Base-by-base conservation (phyloP, 441 rosid genomes). In the Pelargonium citronellum region DNA sequence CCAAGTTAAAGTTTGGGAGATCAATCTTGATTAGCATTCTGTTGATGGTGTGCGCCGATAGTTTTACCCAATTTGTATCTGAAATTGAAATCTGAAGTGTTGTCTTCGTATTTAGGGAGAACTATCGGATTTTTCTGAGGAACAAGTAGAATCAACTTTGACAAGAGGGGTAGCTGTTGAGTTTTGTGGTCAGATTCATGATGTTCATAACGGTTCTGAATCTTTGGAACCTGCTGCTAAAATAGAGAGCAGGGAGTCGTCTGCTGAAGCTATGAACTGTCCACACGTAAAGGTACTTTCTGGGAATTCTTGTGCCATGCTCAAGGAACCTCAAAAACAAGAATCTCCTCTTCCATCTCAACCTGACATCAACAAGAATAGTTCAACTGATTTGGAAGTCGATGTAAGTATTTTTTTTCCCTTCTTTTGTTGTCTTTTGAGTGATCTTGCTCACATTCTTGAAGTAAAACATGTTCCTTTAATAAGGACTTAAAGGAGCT, bases 141-240 rank as follows among this genome's bases (percentile, higher is more conserved):
- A 70, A 64, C 76, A 73, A 78, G 67, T 70, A 55, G 81, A 73
- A 43, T 75, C 75, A 60, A 67, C 74, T 44, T n/a, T 65, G 55
- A 68, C 61, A 13, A 75, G 69, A 64, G 55, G 34, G 1, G 27
- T 51, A 51, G 27, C 69, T 15, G 7, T 46, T 47, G n/a, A 5
- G 63, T 49, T 74, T 47, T 41, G 70, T 39, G 47, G 27, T 77
- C 67, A 63, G 70, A 67, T 70, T n/a, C 69, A 72, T 44, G 63
- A 64, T 27, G 70, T 22, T 8, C 66, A 68, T 39, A 68, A 46
- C 68, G 27, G 30, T 41, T 60, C 49, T 43, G 71, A 77, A 37
- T 47, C 60, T 20, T 39, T 64, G 53, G 63, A 71, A 63, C 55
- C 66, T 72, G 79, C 67, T 61, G 20, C 47, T 63, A 67, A 51